Evolutionary conservation across 805 yeast species (phyloP).

Genomic region (Candida anglica): DNA sequence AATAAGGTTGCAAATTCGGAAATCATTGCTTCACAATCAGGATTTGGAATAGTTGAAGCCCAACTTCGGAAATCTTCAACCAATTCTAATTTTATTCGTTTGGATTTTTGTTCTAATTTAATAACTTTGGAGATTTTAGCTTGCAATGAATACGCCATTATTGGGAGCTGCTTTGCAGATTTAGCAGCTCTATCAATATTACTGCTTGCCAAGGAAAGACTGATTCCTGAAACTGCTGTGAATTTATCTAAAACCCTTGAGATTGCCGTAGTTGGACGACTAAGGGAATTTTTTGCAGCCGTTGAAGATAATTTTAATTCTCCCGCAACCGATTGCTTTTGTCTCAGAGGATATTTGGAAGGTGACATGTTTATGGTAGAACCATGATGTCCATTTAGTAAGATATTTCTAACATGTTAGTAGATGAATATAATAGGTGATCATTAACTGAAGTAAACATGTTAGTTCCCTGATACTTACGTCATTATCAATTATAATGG

Average conservation of each 20-base stretch:
- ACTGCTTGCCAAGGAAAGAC: not conserved
- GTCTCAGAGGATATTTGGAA: no score
- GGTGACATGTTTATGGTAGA: no score
- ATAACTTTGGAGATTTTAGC: conserved; percentile 32
- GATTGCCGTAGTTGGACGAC: conserved; percentile 11
- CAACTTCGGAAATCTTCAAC: conserved; percentile 39
- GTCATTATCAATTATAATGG: no score
- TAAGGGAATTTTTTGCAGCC: conserved; percentile 2
- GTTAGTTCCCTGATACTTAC: no score
- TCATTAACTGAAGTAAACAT: no score
- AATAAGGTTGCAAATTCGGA: conserved; percentile 37
- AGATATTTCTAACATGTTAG: no score
- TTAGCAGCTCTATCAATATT: conserved; percentile 3
- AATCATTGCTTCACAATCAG: conserved; percentile 35
- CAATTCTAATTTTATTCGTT: conserved; percentile 33
- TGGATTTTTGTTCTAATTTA: conserved; percentile 34
- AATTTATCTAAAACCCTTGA: conserved; percentile 18
- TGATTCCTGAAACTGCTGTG: conserved; percentile 6
- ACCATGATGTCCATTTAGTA: no score
- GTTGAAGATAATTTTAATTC: not conserved
- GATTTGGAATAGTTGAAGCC: conserved; percentile 35
- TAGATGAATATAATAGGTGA: no score
- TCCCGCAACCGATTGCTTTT: no score
- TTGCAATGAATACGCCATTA: conserved; percentile 24
- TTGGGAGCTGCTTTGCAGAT: conserved; percentile 5